Percentiles rank a stretch among this genome's conserved stretches.
phyloP scores from a whole-genome alignment of 805 yeast genomes.

The Yamadazyma endophytica region DNA sequence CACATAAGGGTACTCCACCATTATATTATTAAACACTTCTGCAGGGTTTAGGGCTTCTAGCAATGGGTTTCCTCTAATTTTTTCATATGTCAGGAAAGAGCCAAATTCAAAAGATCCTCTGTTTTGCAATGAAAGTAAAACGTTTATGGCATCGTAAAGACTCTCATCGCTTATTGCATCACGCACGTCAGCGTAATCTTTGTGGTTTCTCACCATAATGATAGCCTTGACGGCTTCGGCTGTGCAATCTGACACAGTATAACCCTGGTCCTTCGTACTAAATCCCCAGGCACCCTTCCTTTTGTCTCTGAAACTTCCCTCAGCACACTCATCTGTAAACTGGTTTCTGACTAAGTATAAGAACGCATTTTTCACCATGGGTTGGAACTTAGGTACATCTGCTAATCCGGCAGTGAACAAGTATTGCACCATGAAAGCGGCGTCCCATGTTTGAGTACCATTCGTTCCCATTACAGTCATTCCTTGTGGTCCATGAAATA shows the following conservation, averaged over 20 bases:
- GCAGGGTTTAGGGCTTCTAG: constrained; percentile 89
- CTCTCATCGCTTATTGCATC: constrained; percentile 51
- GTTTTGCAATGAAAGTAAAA: constrained; percentile 74
- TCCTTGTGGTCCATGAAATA: constrained; percentile 87
- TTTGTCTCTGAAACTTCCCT: constrained; percentile 76
- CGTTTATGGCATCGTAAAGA: constrained; percentile 69
- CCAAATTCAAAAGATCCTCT: constrained; percentile 77
- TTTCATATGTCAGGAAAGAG: constrained; percentile 89
- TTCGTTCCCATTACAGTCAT: constrained; percentile 94
- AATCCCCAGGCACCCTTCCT: constrained; percentile 95
- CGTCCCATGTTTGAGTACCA: constrained; percentile 97
- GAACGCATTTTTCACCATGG: constrained; percentile 61
- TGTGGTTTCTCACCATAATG: constrained; percentile 77
- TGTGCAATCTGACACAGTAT: constrained; percentile 94
- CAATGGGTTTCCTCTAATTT: constrained; percentile 71
- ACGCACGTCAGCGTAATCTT: constrained; percentile 43
- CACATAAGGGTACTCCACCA: constrained; percentile 98
- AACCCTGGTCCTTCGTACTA: constrained; percentile 93
- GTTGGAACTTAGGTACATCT: constrained; percentile 59
- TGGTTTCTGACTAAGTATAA: constrained; percentile 77
- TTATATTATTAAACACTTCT: constrained; percentile 94
- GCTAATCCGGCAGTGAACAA: constrained; percentile 76
- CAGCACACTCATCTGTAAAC: constrained; percentile 72
- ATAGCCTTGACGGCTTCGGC: constrained; percentile 94
- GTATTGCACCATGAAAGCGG: constrained; percentile 85